Base-by-base conservation (phyloP, 345 rosid genomes). In the Brassica cretica region DNA sequence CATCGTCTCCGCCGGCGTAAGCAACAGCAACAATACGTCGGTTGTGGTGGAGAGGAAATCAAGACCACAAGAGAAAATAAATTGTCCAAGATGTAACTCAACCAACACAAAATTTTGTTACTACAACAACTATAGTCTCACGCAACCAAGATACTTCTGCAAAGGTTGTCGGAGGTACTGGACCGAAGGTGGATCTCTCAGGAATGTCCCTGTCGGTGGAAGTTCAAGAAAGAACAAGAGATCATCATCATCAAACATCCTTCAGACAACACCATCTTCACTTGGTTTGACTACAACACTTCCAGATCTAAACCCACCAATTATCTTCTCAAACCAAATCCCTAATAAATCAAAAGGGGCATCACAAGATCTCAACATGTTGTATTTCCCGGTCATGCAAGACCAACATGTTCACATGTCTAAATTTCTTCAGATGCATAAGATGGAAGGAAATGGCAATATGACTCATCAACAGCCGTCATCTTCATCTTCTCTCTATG, bases 401-500 rank as follows among this genome's bases (percentile, higher is more conserved):
- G 59, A 53, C 15, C 56, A 46, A 46, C 53, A 53, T 53, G 59
- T 15, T 53, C 59, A 53, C 21, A 53, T 53, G 59, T 53, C 59
- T 53, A 5, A 16, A 21, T 53, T 53, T 53, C 59, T 53, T 16
- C 59, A 53, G 59, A 53, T 53, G 59, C 59, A 5, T 53, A 53
- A 53, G 56, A 49, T 49, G 18, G 56, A 49, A 37, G 75, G 76
- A 64, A 80, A 44, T 70, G 73, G 69, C n/a, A 75, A 58, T 76
- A 70, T 74, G n/a, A 29, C 70, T 64, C 78, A 63, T 33, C 77
- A 74, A 21, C 70, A 68, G 27, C 71, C 78, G 27, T 74, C 78
- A 41, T 70, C 79, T 19, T 51, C 82, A 11, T 73, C 82, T 16
- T 68, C 82, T 60, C 69, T 73, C 32, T 74, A 69, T 10, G 75